These are phyloP conservation scores for Yueomyces sp. DNA, from an alignment of 805 yeast species.

Conservation along the genomic window DNA sequence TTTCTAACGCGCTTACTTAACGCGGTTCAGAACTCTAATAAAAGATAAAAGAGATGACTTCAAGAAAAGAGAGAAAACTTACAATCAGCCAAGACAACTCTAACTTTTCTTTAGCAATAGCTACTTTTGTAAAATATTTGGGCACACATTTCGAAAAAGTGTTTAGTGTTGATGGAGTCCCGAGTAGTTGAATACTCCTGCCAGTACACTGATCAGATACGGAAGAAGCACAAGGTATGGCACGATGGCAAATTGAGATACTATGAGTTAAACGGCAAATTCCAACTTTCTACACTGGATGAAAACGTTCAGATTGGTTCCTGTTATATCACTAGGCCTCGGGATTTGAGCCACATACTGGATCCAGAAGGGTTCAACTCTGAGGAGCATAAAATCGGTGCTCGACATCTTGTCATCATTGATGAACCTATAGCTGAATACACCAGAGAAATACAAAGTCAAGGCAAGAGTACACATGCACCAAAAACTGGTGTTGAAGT, in stretches of 20 bases:
- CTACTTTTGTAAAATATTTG: too few species aligned
- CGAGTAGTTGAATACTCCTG: conserved; percentile 16
- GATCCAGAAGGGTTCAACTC: conserved; percentile 12
- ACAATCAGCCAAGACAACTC: too few species aligned
- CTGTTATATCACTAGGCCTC: conserved; percentile 13
- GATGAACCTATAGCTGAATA: conserved; percentile 8
- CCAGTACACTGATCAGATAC: conserved; percentile 21
- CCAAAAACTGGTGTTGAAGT: too few species aligned
- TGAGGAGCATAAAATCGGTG: conserved; percentile 18
- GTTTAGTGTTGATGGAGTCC: conserved; percentile 6
- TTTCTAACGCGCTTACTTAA: too few species aligned
- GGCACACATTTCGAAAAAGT: too few species aligned
- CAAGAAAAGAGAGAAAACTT: too few species aligned
- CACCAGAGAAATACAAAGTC: conserved; percentile 8
- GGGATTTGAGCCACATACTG: conserved; percentile 9
- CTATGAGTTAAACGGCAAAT: conserved; percentile 10
- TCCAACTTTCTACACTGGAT: conserved; percentile 13
- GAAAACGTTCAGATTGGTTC: conserved; percentile 14
- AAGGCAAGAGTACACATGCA: background rate
- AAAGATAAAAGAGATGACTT: too few species aligned
- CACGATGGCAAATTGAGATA: conserved; percentile 22
- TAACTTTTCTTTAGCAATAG: too few species aligned
- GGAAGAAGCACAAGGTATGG: conserved; percentile 23
- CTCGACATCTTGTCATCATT: conserved; percentile 15
- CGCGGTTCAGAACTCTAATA: too few species aligned